Conservation (phyloP, 1,284 basidiomycete genomes). For the Thelephora terrestris region DNA sequence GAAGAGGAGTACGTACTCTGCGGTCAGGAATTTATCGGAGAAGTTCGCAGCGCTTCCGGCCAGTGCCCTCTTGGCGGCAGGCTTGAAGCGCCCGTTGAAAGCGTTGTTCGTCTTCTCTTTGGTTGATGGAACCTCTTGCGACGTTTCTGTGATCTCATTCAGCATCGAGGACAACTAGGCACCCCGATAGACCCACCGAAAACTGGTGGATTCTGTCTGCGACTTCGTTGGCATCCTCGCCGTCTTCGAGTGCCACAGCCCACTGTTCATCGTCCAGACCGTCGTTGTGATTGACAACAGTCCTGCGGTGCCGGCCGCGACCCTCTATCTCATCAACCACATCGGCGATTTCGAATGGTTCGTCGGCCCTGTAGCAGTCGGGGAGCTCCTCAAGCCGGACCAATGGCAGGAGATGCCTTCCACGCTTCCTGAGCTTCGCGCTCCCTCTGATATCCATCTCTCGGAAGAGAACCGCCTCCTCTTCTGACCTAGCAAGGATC, state of each 20-base stretch:
- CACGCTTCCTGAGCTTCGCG: conserved; percentile 62
- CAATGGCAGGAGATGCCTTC: conserved; percentile 67
- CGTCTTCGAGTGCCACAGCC: conserved; percentile 83
- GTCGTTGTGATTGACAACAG: conserved; percentile 88
- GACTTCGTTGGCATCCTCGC: conserved; percentile 79
- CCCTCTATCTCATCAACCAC: conserved; percentile 67
- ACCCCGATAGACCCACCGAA: too few species aligned
- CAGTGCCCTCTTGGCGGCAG: conserved; percentile 64
- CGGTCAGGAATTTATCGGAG: conserved; percentile 76
- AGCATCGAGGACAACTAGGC: conserved; percentile 1
- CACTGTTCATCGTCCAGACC: conserved; percentile 92
- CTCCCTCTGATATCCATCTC: conserved; percentile 82
- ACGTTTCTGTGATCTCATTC: conserved; percentile 47
- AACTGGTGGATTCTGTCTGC: conserved; percentile 49
- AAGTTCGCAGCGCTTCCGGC: conserved; percentile 73
- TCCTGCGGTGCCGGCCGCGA: conserved; percentile 76
- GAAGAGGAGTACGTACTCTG: conserved; percentile 30
- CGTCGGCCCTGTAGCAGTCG: conserved; percentile 82
- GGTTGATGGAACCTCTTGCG: conserved; percentile 53
- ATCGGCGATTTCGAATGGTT: conserved; percentile 62
- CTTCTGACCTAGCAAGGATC: conserved; percentile 79
- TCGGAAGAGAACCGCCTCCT: conserved; percentile 73
- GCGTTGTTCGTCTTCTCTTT: conserved; percentile 76
- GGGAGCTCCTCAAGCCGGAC: conserved; percentile 90
- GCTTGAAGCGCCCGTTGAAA: conserved; percentile 72